phyloP scores from a whole-genome alignment of 164 flowering plant species.

The Magnolia sinica region DNA sequence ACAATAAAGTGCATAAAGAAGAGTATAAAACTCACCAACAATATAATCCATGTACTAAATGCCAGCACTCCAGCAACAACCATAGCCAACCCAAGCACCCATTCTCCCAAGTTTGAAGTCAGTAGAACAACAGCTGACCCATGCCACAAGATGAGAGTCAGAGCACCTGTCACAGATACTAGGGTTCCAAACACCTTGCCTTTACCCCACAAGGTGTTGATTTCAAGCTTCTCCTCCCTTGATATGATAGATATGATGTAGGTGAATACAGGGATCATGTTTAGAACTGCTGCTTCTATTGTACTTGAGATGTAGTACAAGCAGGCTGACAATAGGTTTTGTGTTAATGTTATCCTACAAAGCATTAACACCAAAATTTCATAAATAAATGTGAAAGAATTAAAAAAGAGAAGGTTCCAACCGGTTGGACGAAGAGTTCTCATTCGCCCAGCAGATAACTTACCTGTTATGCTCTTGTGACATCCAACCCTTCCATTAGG shows the following conservation, averaged over 20 bases:
- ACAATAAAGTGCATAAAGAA: neutral
- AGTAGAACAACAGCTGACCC: neutral
- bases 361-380: neutral
- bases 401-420: neutral
- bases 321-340: slow-evolving; percentile 4
- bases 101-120: neutral
- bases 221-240: slow-evolving; percentile 4
- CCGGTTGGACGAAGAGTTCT: too few species aligned
- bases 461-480: too few species aligned
- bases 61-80: slow-evolving; percentile 19
- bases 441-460: too few species aligned
- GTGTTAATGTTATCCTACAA: slow-evolving; percentile 9
- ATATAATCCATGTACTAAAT: slow-evolving; percentile 20
- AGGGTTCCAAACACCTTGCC: slow-evolving; percentile 11
- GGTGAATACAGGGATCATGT: slow-evolving; percentile 7
- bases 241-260: slow-evolving; percentile 3
- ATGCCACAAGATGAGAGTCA: slow-evolving; percentile 13
- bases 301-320: slow-evolving; percentile 11
- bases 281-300: slow-evolving; percentile 7
- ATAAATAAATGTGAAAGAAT: neutral
- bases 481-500: too few species aligned
- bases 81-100: slow-evolving; percentile 16
- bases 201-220: slow-evolving; percentile 4
- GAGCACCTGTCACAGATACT: slow-evolving; percentile 6
- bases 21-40: slow-evolving; percentile 14